These are phyloP conservation scores for Fusarium camptoceras DNA, from an alignment of 2,329 filamentous ascomycete species.

Conservation along the genomic window DNA sequence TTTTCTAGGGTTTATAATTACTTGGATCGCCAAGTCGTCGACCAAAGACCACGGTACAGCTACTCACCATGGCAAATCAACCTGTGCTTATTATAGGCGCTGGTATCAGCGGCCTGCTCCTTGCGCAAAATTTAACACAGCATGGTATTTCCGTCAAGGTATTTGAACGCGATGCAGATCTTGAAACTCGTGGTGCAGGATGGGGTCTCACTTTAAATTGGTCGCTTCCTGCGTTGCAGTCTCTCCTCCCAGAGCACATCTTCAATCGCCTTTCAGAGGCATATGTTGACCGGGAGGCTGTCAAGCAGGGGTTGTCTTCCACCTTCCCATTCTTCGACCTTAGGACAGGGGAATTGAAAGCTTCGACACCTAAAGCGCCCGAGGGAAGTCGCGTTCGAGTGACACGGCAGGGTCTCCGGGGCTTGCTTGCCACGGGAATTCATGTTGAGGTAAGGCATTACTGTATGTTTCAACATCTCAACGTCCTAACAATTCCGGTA, in stretches of 20 bases:
- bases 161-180: conserved; percentile 64
- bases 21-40: not conserved
- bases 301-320: conserved; percentile 59
- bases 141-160: conserved; percentile 57
- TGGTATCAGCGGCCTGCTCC: conserved; percentile 53
- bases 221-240: conserved; percentile 65
- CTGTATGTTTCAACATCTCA: fast-evolving
- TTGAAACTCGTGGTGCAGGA: conserved; percentile 62
- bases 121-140: conserved; percentile 52
- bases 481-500: not conserved
- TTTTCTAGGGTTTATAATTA: not conserved
- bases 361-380: conserved; percentile 57
- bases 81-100: conserved; percentile 54
- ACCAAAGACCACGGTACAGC: not conserved
- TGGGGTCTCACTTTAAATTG: conserved; percentile 75
- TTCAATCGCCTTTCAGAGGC: conserved; percentile 59
- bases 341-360: conserved; percentile 57
- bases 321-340: conserved; percentile 69
- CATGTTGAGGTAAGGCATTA: conserved; percentile 56
- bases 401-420: conserved; percentile 59
- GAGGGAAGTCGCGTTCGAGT: conserved; percentile 61
- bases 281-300: conserved; percentile 66
- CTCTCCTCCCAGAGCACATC: conserved; percentile 62
- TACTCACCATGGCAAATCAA: conserved; percentile 14
- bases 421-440: conserved; percentile 59